These are phyloP conservation scores for Suhomyces guaymorum DNA, from an alignment of 1,139 yeast species.

Conservation along the genomic window DNA sequence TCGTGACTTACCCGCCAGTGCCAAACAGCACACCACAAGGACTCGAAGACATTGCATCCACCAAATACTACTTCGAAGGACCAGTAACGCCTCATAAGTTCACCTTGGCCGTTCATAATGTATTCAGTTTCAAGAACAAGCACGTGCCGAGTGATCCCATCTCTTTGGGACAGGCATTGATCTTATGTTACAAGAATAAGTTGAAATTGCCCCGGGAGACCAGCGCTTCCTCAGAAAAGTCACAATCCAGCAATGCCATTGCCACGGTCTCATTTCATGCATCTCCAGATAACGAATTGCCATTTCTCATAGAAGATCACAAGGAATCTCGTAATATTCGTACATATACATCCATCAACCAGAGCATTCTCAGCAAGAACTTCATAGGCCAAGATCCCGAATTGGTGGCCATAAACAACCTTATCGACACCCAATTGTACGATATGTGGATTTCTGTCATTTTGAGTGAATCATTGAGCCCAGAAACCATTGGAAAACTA, in stretches of 20 bases:
- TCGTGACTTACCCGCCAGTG: slow-evolving; percentile 36
- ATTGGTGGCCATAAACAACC: slow-evolving; percentile 26
- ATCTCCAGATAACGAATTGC: slow-evolving; percentile 44
- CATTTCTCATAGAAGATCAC: slow-evolving; percentile 45
- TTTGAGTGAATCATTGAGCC: slow-evolving; percentile 19
- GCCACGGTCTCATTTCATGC: slow-evolving; percentile 40
- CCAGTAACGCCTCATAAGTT: slow-evolving; percentile 20
- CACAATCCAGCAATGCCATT: slow-evolving; percentile 22
- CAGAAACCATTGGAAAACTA: slow-evolving; percentile 5
- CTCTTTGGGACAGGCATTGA: slow-evolving; percentile 36
- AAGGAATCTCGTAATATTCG: slow-evolving; percentile 27
- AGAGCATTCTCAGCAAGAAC: slow-evolving; percentile 23
- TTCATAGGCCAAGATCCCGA: slow-evolving; percentile 14
- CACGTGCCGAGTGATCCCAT: slow-evolving; percentile 49
- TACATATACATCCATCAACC: slow-evolving; percentile 22
- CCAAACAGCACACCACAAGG: slow-evolving; percentile 21
- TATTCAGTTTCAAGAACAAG: slow-evolving; percentile 17
- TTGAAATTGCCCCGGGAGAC: slow-evolving; percentile 30
- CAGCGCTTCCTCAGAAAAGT: not conserved
- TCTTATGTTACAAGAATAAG: slow-evolving; percentile 35
- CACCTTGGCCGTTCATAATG: slow-evolving; percentile 45
- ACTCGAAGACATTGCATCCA: slow-evolving; percentile 14
- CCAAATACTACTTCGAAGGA: slow-evolving; percentile 16
- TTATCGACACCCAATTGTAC: slow-evolving; percentile 39
- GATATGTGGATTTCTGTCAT: slow-evolving; percentile 44